These are phyloP conservation scores for Russula foetens DNA, from an alignment of 768 basidiomycete species.

Conservation along the genomic window DNA sequence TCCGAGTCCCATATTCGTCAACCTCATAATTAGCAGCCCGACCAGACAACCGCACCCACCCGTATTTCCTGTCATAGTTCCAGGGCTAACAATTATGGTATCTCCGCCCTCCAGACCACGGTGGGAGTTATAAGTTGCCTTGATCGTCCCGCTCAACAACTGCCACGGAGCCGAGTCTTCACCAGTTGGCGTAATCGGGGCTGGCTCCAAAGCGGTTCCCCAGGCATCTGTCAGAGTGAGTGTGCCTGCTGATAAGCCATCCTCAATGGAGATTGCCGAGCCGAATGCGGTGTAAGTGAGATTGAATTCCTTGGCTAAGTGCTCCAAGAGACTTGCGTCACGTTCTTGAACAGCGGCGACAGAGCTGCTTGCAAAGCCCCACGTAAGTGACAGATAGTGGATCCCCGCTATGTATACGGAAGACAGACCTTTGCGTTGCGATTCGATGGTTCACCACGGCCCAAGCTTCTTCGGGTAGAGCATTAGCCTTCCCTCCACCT, in stretches of 20 bases:
- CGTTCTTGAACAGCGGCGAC: conserved; percentile 27
- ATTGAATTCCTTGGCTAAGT: conserved; percentile 32
- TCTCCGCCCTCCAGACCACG: conserved; percentile 22
- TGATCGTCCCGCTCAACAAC: conserved; percentile 38
- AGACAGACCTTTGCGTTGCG: conserved; percentile 26
- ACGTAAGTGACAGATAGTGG: background rate
- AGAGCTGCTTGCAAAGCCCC: conserved; percentile 22
- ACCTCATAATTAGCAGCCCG: conserved; percentile 12
- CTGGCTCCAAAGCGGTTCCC: conserved; percentile 30
- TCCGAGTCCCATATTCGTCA: background rate
- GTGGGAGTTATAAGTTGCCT: conserved; percentile 30
- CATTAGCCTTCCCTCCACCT: conserved; percentile 39
- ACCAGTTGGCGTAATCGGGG: conserved; percentile 35
- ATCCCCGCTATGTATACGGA: background rate
- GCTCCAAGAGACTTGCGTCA: conserved; percentile 24
- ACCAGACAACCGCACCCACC: conserved; percentile 23
- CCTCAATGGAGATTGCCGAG: conserved; percentile 21
- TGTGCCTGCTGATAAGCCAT: conserved; percentile 28
- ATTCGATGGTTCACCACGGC: conserved; percentile 27
- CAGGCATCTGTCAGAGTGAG: conserved; percentile 33
- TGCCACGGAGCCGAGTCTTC: conserved; percentile 30
- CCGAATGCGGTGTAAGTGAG: conserved; percentile 37
- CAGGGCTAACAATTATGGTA: conserved; percentile 33
- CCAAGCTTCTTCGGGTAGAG: conserved; percentile 36
- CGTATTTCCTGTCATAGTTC: conserved; percentile 30